Conservation (phyloP, 371 early-diverging fungal genomes). For the Mucor saturninus region DNA sequence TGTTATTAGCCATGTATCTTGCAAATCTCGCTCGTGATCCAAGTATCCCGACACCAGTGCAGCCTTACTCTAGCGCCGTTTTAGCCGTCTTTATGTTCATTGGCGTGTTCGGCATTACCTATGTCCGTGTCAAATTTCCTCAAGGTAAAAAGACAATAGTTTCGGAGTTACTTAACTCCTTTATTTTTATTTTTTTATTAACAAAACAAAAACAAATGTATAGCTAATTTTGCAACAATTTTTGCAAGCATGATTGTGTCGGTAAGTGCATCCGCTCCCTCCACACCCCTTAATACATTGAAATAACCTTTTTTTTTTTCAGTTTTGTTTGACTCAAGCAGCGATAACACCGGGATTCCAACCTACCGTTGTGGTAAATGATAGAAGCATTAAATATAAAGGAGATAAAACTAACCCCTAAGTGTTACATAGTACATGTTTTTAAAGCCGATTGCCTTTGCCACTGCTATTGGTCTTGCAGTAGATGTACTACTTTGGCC, state of each 20-base stretch:
- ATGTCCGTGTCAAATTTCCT: constrained; percentile 36
- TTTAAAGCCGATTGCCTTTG: constrained; percentile 40
- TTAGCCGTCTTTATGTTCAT: constrained; percentile 41
- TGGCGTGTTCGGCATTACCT: constrained; percentile 42
- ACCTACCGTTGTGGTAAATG: constrained; percentile 34
- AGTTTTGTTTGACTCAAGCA: constrained; percentile 45
- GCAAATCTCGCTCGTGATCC: constrained; percentile 44
- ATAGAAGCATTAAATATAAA: not conserved
- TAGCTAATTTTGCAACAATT: constrained; percentile 47
- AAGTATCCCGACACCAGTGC: constrained; percentile 31
- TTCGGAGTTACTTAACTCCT: not conserved
- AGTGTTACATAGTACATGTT: constrained; percentile 36
- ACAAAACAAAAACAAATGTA: too few species aligned
- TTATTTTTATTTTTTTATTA: not conserved
- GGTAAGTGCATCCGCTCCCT: constrained; percentile 20
- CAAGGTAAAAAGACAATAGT: constrained; percentile 34
- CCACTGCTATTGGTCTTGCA: constrained; percentile 34
- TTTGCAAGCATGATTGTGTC: constrained; percentile 41
- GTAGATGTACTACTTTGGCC: constrained; percentile 50
- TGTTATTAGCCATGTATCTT: constrained; percentile 36
- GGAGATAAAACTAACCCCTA: not conserved
- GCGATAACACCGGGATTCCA: constrained; percentile 30
- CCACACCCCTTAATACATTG: too few species aligned
- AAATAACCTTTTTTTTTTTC: not conserved
- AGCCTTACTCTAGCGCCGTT: constrained; percentile 41